Conservation (phyloP, 108 stramenopile genomes). For the Conticribra weissflogii region DNA sequence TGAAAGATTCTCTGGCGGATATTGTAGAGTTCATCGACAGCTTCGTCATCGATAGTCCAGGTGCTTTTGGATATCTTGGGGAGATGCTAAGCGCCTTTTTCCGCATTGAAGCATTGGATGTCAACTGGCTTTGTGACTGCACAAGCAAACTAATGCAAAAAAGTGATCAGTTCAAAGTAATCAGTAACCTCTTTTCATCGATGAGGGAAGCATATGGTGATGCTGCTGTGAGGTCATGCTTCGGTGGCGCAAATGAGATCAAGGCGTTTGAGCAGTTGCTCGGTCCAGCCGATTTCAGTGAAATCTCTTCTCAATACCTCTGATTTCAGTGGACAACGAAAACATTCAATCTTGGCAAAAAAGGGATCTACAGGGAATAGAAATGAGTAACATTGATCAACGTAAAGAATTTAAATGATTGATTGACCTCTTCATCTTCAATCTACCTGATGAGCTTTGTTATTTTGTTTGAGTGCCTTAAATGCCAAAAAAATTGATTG, state of each 20-base stretch:
- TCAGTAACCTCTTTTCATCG: conserved; percentile 16
- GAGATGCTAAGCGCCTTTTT: conserved; percentile 61
- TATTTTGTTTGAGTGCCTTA: no score
- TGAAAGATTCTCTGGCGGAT: conserved; percentile 55
- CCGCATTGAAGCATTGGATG: conserved; percentile 50
- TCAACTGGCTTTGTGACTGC: conserved; percentile 61
- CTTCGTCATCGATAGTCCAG: conserved; percentile 66
- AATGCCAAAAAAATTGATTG: no score
- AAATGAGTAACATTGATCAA: no score
- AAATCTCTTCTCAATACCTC: background rate
- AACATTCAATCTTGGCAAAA: no score
- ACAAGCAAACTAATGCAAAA: conserved; percentile 15
- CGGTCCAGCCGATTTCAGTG: conserved; percentile 19
- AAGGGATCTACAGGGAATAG: no score
- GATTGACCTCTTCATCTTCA: no score
- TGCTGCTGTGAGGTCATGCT: conserved; percentile 12
- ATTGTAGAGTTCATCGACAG: conserved; percentile 77
- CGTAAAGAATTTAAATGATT: no score
- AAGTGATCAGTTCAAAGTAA: conserved; percentile 19
- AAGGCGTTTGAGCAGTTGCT: conserved; percentile 29
- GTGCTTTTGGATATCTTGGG: conserved; percentile 63
- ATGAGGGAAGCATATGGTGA: conserved; percentile 16
- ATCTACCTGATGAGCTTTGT: no score
- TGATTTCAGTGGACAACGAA: background rate
- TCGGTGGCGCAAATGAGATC: conserved; percentile 16